phyloP scores from a whole-genome alignment of 352 stramenopile species.

The Nothophytophthora sp. region DNA sequence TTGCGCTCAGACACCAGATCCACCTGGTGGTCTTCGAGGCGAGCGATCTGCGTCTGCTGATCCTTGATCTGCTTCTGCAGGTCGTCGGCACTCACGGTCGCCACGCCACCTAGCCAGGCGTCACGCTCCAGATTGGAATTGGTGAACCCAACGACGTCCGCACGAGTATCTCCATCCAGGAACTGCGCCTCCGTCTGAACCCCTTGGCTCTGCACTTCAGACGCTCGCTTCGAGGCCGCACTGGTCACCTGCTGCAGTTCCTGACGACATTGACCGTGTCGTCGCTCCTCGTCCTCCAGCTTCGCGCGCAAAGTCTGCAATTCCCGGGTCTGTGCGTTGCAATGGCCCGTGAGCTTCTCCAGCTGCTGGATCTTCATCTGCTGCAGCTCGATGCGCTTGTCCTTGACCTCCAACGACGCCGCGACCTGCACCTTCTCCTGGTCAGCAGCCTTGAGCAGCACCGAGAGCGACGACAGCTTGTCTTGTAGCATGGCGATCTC shows the following conservation, averaged over 20 bases:
- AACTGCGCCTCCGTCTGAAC: slow-evolving; percentile 55
- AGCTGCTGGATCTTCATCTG: slow-evolving; percentile 65
- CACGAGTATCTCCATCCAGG: slow-evolving; percentile 7
- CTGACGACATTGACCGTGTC: slow-evolving; percentile 36
- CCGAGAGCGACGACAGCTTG: slow-evolving; percentile 65
- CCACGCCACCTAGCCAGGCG: slow-evolving; percentile 25
- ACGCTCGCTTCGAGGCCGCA: slow-evolving; percentile 8
- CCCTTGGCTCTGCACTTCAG: slow-evolving; percentile 25
- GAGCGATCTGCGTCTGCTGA: slow-evolving; percentile 24
- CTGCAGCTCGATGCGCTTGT: slow-evolving; percentile 72
- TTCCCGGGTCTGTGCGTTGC: slow-evolving; percentile 48
- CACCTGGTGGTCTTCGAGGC: slow-evolving; percentile 40
- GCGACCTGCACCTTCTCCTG: slow-evolving; percentile 63
- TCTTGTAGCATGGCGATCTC: slow-evolving; percentile 73
- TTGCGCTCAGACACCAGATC: slow-evolving; percentile 58
- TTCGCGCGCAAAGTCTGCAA: slow-evolving; percentile 43
- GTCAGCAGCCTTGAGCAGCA: slow-evolving; percentile 61
- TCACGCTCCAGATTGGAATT: slow-evolving; percentile 22
- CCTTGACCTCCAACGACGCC: slow-evolving; percentile 69
- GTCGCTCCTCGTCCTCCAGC: slow-evolving; percentile 51
- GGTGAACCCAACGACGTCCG: slow-evolving; percentile 6
- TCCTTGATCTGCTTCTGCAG: slow-evolving; percentile 41
- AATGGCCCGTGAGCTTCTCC: slow-evolving; percentile 55
- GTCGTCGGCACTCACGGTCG: slow-evolving; percentile 41
- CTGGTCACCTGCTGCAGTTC: slow-evolving; percentile 38